Evolutionary conservation across 2,329 filamentous ascomycete genomes (phyloP).

Genomic region (Didymella pomorum): DNA sequence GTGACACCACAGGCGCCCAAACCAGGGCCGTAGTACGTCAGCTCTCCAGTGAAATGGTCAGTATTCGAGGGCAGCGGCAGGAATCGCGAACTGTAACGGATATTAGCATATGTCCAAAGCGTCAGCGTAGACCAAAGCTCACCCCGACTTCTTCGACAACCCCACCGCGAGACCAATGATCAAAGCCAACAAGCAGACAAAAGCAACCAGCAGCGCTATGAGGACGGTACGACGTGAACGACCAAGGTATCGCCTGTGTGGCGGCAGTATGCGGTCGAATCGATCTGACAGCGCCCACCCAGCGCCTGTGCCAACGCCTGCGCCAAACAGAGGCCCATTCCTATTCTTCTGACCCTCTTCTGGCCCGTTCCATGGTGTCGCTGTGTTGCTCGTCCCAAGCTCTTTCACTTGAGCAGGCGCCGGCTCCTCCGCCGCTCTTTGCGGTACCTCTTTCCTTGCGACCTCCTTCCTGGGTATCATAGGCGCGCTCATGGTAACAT

Average conservation of each 20-base stretch:
- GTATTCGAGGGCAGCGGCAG: slow-evolving; percentile 62
- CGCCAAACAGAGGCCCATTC: slow-evolving; percentile 17
- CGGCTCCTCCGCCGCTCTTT: slow-evolving; percentile 19
- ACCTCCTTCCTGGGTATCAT: slow-evolving; percentile 33
- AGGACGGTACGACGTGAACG: slow-evolving; percentile 52
- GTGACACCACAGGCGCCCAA: slow-evolving; percentile 74
- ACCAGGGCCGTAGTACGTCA: slow-evolving; percentile 73
- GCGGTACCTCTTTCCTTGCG: slow-evolving; percentile 11
- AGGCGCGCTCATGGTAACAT: slow-evolving; percentile 30
- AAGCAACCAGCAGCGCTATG: slow-evolving; percentile 40
- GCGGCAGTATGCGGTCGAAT: slow-evolving; percentile 50
- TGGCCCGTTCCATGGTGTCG: slow-evolving; percentile 15
- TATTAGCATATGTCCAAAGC: background rate
- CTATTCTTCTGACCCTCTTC: slow-evolving; percentile 5
- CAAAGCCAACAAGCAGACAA: slow-evolving; percentile 50
- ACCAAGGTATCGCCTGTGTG: slow-evolving; percentile 51
- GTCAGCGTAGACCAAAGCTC: background rate
- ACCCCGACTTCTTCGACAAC: slow-evolving; percentile 38
- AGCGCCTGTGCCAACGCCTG: slow-evolving; percentile 25
- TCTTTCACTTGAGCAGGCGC: slow-evolving; percentile 31
- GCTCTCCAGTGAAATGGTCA: slow-evolving; percentile 66
- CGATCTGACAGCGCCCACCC: slow-evolving; percentile 39
- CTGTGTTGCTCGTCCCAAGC: slow-evolving; percentile 3
- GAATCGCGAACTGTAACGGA: slow-evolving; percentile 44
- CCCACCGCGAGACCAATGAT: slow-evolving; percentile 55